A percentile compares a stretch with the other conserved stretches of the same genome.
Evolutionary conservation across 2,329 filamentous ascomycete species (phyloP).

Genomic region (Rhexocercosporidium sp.): DNA sequence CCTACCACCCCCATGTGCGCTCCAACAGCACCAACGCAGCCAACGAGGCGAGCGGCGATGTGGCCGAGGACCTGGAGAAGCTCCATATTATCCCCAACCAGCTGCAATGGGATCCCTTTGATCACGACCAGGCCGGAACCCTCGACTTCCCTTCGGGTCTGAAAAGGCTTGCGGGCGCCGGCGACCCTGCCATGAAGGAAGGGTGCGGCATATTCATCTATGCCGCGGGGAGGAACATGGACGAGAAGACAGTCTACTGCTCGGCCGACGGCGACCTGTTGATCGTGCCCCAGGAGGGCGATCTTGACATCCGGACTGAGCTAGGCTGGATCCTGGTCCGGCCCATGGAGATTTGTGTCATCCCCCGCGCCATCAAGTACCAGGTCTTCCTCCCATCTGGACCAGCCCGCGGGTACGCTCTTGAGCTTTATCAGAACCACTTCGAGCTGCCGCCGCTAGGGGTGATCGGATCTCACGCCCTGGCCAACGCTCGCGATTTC

Average conservation of each 20-base stretch:
- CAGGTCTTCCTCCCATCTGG: constrained; percentile 67
- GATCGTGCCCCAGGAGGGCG: constrained; percentile 76
- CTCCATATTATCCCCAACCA: constrained; percentile 88
- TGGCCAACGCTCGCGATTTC: constrained; percentile 78
- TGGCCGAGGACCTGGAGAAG: too few species aligned
- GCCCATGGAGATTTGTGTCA: constrained; percentile 77
- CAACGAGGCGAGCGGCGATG: too few species aligned
- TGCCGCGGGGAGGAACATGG: constrained; percentile 80
- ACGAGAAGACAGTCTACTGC: constrained; percentile 76
- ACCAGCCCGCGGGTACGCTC: constrained; percentile 72
- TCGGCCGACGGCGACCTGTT: constrained; percentile 82
- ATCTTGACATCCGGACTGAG: constrained; percentile 78
- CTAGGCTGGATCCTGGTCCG: constrained; percentile 76
- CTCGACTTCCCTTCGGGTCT: too few species aligned
- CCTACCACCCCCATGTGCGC: too few species aligned
- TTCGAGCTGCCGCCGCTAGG: constrained; percentile 75
- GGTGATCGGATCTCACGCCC: constrained; percentile 73
- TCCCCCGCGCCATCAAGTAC: constrained; percentile 77
- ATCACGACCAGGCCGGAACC: constrained; percentile 75
- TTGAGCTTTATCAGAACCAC: constrained; percentile 76
- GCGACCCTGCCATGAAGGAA: constrained; percentile 78
- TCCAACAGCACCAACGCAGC: too few species aligned
- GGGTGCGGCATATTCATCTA: constrained; percentile 84
- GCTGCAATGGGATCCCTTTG: constrained; percentile 75
- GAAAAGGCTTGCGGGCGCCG: constrained; percentile 75